These are phyloP conservation scores for Paracamarosporium sp. DNA, from an alignment of 2,329 filamentous ascomycete species.

Conservation along the genomic window DNA sequence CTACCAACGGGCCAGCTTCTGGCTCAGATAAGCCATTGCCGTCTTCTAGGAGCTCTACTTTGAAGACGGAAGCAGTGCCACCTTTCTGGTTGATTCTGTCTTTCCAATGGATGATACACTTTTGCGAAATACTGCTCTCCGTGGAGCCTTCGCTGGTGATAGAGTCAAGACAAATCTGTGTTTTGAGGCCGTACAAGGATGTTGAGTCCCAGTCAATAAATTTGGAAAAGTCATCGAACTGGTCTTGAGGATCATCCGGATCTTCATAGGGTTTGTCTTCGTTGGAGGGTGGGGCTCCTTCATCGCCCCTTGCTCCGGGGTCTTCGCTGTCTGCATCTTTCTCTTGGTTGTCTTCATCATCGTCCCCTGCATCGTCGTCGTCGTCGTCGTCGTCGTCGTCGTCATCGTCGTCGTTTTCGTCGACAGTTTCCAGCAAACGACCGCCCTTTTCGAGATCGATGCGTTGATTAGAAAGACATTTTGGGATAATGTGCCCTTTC, in stretches of 20 bases:
- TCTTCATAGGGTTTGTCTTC: background rate
- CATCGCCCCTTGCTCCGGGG: background rate
- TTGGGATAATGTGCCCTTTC: background rate
- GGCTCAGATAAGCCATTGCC: background rate
- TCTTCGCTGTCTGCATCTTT: background rate
- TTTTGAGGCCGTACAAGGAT: background rate
- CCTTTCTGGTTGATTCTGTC: constrained; percentile 31
- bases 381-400: constrained; percentile 4
- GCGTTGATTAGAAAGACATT: too few relatives aligned
- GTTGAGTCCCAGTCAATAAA: constrained; percentile 1
- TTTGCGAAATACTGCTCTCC: background rate
- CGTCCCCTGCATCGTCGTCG: background rate
- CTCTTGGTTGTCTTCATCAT: constrained; percentile 1
- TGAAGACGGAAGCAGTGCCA: constrained; percentile 31
- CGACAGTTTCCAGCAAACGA: background rate
- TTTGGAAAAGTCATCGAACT: background rate
- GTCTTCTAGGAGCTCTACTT: constrained; percentile 11
- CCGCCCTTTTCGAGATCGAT: too few relatives aligned
- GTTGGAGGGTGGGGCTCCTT: background rate
- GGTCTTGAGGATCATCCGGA: background rate
- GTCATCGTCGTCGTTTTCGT: background rate
- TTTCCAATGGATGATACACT: background rate
- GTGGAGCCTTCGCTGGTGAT: background rate
- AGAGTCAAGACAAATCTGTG: background rate
- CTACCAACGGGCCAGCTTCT: background rate